These are phyloP conservation scores for Xenoacremonium recifei DNA, from an alignment of 2,329 filamentous ascomycete species.

Conservation along the genomic window DNA sequence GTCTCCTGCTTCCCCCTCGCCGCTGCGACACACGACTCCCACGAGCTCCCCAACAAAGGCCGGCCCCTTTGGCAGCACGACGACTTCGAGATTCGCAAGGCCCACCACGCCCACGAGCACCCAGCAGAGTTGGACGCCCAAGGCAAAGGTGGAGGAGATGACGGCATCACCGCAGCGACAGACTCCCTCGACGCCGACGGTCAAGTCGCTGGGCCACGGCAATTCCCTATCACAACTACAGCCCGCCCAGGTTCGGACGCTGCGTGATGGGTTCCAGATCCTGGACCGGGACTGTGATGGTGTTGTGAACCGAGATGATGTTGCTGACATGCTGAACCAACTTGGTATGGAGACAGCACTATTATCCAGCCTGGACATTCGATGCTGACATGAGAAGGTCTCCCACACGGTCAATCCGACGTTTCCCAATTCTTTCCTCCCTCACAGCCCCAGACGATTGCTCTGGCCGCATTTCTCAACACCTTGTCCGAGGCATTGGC, in stretches of 20 bases:
- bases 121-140: constrained; percentile 38
- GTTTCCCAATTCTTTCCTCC: constrained; percentile 82
- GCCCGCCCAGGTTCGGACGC: constrained; percentile 76
- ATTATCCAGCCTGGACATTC: not conserved
- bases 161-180: constrained; percentile 37
- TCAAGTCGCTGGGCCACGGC: constrained; percentile 40
- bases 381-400: constrained; percentile 47
- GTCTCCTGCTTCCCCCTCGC: constrained; percentile 64
- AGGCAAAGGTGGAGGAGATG: constrained; percentile 31
- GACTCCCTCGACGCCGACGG: constrained; percentile 27
- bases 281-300: constrained; percentile 88
- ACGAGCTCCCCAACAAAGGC: constrained; percentile 58
- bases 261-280: constrained; percentile 92
- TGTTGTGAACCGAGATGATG: constrained; percentile 75
- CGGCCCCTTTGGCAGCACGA: constrained; percentile 19
- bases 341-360: constrained; percentile 62
- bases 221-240: constrained; percentile 71
- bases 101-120: constrained; percentile 40
- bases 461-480: constrained; percentile 83
- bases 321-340: constrained; percentile 83
- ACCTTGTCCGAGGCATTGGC: constrained; percentile 73
- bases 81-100: constrained; percentile 35
- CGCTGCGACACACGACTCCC: constrained; percentile 63
- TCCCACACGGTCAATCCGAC: constrained; percentile 69
- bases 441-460: constrained; percentile 68